Evolutionary conservation across 1,284 basidiomycete species (phyloP).

Genomic region (Apiotrichum sp.): DNA sequence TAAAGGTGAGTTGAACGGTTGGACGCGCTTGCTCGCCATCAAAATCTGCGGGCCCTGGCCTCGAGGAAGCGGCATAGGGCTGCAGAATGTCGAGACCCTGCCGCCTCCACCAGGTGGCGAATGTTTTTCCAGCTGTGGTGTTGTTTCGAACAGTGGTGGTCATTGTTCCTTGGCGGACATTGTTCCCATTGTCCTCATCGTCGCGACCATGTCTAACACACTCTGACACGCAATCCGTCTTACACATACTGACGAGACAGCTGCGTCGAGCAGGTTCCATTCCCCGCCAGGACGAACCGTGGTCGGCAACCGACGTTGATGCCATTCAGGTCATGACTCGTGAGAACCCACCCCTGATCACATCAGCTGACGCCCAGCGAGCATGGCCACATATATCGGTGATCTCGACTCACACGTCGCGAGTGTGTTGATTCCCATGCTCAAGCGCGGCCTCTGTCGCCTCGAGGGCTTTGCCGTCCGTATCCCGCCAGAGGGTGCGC

Average conservation of each 20-base stretch:
- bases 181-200: no score
- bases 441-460: slow-evolving; percentile 72
- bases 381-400: slow-evolving; percentile 59
- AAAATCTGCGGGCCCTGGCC: no score
- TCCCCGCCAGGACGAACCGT: slow-evolving; percentile 52
- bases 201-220: no score
- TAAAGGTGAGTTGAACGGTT: slow-evolving; percentile 48
- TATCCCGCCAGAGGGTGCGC: slow-evolving; percentile 38
- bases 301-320: slow-evolving; percentile 55
- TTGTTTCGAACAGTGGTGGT: no score
- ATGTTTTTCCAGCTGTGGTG: no score
- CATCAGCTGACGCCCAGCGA: slow-evolving; percentile 15
- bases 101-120: background rate
- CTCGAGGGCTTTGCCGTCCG: slow-evolving; percentile 60
- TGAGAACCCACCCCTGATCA: slow-evolving; percentile 23
- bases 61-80: no score
- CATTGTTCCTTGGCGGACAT: no score
- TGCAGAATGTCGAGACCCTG: no score
- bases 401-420: slow-evolving; percentile 79
- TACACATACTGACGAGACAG: slow-evolving; percentile 16
- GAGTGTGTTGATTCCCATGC: slow-evolving; percentile 67
- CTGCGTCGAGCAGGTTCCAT: slow-evolving; percentile 45
- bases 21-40: no score
- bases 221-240: no score
- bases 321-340: slow-evolving; percentile 76